These are phyloP conservation scores for Zygoascus sp. DNA, from an alignment of 1,139 yeast genomes.

Conservation along the genomic window DNA sequence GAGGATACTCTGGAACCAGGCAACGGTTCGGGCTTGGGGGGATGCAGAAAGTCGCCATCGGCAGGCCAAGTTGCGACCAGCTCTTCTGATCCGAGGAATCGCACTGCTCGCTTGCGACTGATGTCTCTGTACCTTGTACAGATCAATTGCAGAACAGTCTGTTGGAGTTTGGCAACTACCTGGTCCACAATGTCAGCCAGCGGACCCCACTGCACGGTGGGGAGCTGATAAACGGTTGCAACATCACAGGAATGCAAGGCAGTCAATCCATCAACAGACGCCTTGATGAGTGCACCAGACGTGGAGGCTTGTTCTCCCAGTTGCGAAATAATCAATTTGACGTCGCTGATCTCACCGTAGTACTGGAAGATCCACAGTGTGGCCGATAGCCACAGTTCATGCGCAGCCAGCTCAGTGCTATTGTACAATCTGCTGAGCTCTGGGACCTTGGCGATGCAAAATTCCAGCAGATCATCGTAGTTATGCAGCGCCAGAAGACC, in stretches of 20 bases:
- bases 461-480: conserved; percentile 3
- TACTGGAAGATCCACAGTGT: conserved; percentile 9
- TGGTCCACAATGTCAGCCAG: neutral
- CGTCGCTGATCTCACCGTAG: conserved; percentile 10
- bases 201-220: conserved; percentile 5
- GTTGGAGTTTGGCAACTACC: neutral
- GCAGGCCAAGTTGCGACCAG: conserved; percentile 1
- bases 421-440: neutral
- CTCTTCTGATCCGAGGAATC: conserved; percentile 2
- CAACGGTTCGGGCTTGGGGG: conserved; percentile 3
- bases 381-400: conserved; percentile 3
- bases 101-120: neutral
- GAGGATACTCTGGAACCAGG: neutral
- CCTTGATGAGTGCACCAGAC: neutral
- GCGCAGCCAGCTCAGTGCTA: neutral
- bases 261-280: neutral
- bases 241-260: conserved; percentile 1
- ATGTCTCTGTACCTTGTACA: conserved; percentile 6
- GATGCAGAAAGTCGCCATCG: neutral
- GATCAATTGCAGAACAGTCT: conserved; percentile 4
- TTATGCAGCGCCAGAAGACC: neutral
- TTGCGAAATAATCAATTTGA: conserved; percentile 3
- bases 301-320: neutral
- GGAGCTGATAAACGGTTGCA: conserved; percentile 1
- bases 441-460: conserved; percentile 1